Evolutionary conservation across 2,329 filamentous ascomycete genomes (phyloP).

Genomic region (Xylaria sp.): DNA sequence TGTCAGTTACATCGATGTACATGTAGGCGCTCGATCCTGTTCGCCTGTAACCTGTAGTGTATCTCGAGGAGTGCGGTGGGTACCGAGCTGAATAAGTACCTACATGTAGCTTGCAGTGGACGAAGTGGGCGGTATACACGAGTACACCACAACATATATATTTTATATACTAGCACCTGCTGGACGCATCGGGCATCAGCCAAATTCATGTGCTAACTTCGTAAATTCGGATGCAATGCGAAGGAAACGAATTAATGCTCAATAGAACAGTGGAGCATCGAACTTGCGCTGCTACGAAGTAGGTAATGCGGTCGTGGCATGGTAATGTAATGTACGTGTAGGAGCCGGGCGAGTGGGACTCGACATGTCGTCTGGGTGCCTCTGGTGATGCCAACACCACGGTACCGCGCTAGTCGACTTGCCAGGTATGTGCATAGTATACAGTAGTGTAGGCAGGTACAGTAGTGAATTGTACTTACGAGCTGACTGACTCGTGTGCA

Average conservation of each 20-base stretch:
- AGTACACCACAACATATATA: not conserved
- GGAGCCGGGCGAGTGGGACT: conserved; percentile 14
- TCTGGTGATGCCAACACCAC: conserved; percentile 12
- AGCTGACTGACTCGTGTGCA: conserved; percentile 25
- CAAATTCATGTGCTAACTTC: not conserved
- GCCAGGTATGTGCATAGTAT: not conserved
- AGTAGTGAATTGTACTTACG: not conserved
- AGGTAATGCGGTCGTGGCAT: conserved; percentile 1
- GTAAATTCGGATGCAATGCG: not conserved
- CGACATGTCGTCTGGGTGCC: conserved; percentile 2
- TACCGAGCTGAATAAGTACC: conserved; percentile 30
- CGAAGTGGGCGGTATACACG: not conserved
- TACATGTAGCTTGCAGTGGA: not conserved
- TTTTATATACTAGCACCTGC: not conserved
- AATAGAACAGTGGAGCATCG: not conserved
- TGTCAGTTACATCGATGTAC: conserved; percentile 17
- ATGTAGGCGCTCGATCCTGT: conserved; percentile 1
- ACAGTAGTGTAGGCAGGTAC: not conserved
- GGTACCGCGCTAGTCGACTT: conserved; percentile 16
- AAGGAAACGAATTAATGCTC: not conserved
- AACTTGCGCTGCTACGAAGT: not conserved
- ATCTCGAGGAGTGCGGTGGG: conserved; percentile 16
- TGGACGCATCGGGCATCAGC: not conserved
- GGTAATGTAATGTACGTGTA: not conserved
- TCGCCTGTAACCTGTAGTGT: not conserved